Evolutionary conservation across 2,329 filamentous ascomycete genomes (phyloP).

Genomic region (Arthrobotrys musiformis): DNA sequence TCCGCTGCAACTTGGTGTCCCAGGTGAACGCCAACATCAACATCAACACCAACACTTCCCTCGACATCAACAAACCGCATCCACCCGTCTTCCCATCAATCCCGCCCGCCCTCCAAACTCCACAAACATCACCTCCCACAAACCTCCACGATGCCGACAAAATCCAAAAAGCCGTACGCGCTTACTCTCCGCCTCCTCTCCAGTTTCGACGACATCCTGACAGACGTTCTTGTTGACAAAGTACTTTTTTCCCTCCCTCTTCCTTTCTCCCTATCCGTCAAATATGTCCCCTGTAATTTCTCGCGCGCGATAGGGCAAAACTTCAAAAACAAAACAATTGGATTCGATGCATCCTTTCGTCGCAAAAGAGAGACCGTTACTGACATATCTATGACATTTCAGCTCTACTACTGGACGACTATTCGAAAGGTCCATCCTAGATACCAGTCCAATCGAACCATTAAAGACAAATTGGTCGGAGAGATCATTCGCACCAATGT

Average conservation of each 20-base stretch:
- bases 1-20: neutral
- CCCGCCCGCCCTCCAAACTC: neutral
- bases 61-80: conserved; percentile 30
- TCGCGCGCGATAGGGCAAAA: too few species aligned
- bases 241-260: conserved; percentile 69
- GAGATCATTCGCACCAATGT: conserved; percentile 68
- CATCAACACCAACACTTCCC: conserved; percentile 13
- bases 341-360: neutral
- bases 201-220: conserved; percentile 93
- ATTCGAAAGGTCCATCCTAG: conserved; percentile 93
- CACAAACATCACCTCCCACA: neutral
- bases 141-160: conserved; percentile 40
- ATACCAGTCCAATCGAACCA: conserved; percentile 83
- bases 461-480: conserved; percentile 74
- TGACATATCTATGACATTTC: conserved; percentile 8
- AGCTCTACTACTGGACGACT: conserved; percentile 96
- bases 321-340: conserved; percentile 43
- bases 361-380: conserved; percentile 1
- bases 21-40: conserved; percentile 1
- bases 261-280: neutral
- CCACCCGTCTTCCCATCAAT: neutral
- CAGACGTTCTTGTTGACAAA: conserved; percentile 93
- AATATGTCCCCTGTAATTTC: conserved; percentile 18
- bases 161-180: conserved; percentile 65
- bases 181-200: conserved; percentile 88